Evolutionary conservation across 257 asterid genomes (phyloP).

Genomic region (Salvia hispanica): DNA sequence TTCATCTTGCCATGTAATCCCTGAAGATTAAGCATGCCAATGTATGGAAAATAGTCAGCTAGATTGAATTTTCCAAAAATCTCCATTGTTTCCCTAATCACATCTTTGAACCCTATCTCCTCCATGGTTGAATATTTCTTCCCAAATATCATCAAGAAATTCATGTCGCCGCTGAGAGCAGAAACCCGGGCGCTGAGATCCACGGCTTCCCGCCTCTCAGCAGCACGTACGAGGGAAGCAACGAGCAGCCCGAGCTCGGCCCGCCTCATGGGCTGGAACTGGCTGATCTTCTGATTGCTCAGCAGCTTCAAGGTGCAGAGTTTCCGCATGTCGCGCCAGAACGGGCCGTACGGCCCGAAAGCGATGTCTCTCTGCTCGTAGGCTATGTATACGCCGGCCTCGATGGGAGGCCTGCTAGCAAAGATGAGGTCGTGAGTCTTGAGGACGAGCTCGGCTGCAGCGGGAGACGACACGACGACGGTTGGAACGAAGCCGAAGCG

Average conservation of each 20-base stretch:
- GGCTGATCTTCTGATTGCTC: slow-evolving; percentile 19
- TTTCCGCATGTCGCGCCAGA: too few species aligned
- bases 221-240: not conserved
- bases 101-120: slow-evolving; percentile 26
- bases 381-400: too few species aligned
- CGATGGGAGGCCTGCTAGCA: too few species aligned
- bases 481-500: too few species aligned
- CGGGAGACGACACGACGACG: too few species aligned
- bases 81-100: slow-evolving; percentile 16
- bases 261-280: slow-evolving; percentile 37
- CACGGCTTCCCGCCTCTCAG: not conserved
- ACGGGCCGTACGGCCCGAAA: too few species aligned
- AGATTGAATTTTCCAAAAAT: slow-evolving; percentile 29
- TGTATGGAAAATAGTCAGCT: slow-evolving; percentile 38
- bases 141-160: slow-evolving; percentile 39
- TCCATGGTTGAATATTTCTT: slow-evolving; percentile 33
- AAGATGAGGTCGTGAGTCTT: too few species aligned
- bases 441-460: too few species aligned
- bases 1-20: slow-evolving; percentile 33
- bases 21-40: slow-evolving; percentile 45
- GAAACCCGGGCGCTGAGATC: slow-evolving; percentile 28
- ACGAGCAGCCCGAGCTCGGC: slow-evolving; percentile 36
- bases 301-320: too few species aligned
- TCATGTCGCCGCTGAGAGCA: slow-evolving; percentile 30
- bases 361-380: too few species aligned